phyloP scores from a whole-genome alignment of 2,329 filamentous ascomycete species.

The Penicillium capsulatum region DNA sequence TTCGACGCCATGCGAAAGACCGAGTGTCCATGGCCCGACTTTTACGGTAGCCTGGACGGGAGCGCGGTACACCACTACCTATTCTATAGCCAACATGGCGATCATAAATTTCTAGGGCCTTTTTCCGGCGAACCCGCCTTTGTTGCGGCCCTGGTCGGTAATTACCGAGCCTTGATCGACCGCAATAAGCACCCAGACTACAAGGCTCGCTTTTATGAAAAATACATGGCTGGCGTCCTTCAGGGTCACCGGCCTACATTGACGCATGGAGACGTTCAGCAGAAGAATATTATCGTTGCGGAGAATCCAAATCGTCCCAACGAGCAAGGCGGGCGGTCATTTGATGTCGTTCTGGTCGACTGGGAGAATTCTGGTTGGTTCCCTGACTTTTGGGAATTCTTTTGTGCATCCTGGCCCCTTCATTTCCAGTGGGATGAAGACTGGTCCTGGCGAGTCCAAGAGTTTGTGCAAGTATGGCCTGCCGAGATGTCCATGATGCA shows the following conservation, averaged over 20 bases:
- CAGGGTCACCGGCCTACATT: slow-evolving; percentile 28
- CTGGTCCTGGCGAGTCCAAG: slow-evolving; percentile 27
- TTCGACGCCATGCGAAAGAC: slow-evolving; percentile 23
- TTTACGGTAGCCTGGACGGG: slow-evolving; percentile 24
- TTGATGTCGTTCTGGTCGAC: slow-evolving; percentile 29
- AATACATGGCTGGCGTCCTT: slow-evolving; percentile 22
- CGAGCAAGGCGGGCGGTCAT: slow-evolving; percentile 24
- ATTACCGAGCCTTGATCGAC: slow-evolving; percentile 22
- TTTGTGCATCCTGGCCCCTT: slow-evolving; percentile 22
- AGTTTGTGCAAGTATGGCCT: slow-evolving; percentile 28
- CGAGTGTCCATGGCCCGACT: slow-evolving; percentile 25
- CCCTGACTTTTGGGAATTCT: slow-evolving; percentile 29
- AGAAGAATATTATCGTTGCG: slow-evolving; percentile 26
- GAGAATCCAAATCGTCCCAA: slow-evolving; percentile 17
- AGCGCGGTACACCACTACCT: slow-evolving; percentile 24
- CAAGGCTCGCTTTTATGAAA: slow-evolving; percentile 28
- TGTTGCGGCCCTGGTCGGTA: slow-evolving; percentile 23
- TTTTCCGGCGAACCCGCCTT: slow-evolving; percentile 24
- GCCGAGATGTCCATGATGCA: slow-evolving; percentile 28
- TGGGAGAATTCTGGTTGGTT: slow-evolving; percentile 28
- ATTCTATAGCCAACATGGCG: slow-evolving; percentile 21
- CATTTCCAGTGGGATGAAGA: slow-evolving; percentile 24
- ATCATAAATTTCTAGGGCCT: slow-evolving; percentile 20
- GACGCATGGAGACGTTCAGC: slow-evolving; percentile 30
- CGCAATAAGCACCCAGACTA: slow-evolving; percentile 22